Evolutionary conservation across 768 basidiomycete species (phyloP).

Genomic region (Amanita rimosa): DNA sequence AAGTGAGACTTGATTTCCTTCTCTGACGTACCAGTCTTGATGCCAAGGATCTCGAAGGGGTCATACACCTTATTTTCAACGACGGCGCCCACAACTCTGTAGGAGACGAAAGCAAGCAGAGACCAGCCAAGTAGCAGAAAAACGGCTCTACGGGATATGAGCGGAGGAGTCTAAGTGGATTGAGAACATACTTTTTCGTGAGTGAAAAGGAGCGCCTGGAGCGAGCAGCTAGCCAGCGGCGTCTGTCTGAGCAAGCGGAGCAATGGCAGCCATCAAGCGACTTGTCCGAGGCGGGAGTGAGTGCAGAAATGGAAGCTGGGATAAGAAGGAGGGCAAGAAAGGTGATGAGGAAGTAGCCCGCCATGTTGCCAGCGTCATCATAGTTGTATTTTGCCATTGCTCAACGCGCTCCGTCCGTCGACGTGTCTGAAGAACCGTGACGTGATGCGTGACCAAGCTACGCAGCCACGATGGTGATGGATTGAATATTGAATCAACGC

Average conservation of each 20-base stretch:
- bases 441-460: too few relatives aligned
- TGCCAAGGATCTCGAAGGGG: slow-evolving; percentile 89
- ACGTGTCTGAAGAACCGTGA: not conserved
- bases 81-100: slow-evolving; percentile 46
- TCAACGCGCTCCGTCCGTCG: not conserved
- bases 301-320: slow-evolving; percentile 55
- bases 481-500: not conserved
- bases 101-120: slow-evolving; percentile 53
- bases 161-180: not conserved
- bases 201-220: slow-evolving; percentile 31
- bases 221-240: slow-evolving; percentile 27
- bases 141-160: slow-evolving; percentile 32
- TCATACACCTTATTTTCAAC: slow-evolving; percentile 71
- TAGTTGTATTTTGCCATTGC: slow-evolving; percentile 74
- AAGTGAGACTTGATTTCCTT: slow-evolving; percentile 95
- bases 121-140: slow-evolving; percentile 67
- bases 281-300: slow-evolving; percentile 25
- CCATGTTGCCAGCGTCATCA: slow-evolving; percentile 80
- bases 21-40: slow-evolving; percentile 49
- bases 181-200: slow-evolving; percentile 35
- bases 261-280: slow-evolving; percentile 47
- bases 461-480: too few relatives aligned
- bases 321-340: slow-evolving; percentile 77
- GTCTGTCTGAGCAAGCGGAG: slow-evolving; percentile 46
- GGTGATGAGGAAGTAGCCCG: slow-evolving; percentile 84